A percentile compares a stretch with the other conserved stretches of the same genome.
phyloP scores from a whole-genome alignment of 352 stramenopile genomes.

The Globisporangium nunn region DNA sequence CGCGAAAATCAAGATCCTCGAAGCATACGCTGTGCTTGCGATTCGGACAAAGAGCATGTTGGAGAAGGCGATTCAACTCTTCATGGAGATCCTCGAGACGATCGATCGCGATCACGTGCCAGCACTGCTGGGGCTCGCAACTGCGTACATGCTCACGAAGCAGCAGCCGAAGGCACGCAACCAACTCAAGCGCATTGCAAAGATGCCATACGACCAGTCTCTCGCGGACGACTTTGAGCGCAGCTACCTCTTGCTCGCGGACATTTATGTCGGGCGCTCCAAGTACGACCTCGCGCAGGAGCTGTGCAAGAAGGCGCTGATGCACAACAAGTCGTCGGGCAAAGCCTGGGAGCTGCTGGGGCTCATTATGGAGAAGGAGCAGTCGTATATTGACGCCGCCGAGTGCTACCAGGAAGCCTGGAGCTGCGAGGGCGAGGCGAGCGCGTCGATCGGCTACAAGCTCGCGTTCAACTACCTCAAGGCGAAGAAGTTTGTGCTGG shows the following conservation, averaged over 20 bases:
- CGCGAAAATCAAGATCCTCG: slow-evolving; percentile 72
- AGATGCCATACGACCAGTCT: slow-evolving; percentile 87
- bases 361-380: slow-evolving; percentile 93
- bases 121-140: slow-evolving; percentile 84
- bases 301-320: slow-evolving; percentile 89
- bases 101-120: slow-evolving; percentile 86
- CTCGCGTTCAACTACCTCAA: slow-evolving; percentile 96
- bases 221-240: slow-evolving; percentile 91
- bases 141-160: slow-evolving; percentile 91
- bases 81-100: slow-evolving; percentile 88
- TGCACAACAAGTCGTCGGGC: slow-evolving; percentile 89
- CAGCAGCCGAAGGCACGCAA: slow-evolving; percentile 90
- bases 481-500: slow-evolving; percentile 84
- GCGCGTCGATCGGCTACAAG: slow-evolving; percentile 90
- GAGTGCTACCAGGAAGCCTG: slow-evolving; percentile 91
- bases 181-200: slow-evolving; percentile 92
- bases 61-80: slow-evolving; percentile 85
- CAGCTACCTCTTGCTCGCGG: slow-evolving; percentile 90
- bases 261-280: slow-evolving; percentile 88
- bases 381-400: slow-evolving; percentile 88
- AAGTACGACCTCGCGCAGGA: slow-evolving; percentile 93
- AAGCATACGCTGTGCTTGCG: slow-evolving; percentile 82
- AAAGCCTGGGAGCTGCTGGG: slow-evolving; percentile 92
- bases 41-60: slow-evolving; percentile 79
- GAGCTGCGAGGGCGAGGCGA: slow-evolving; percentile 77